These are phyloP conservation scores for Clarireedia homoeocarpa DNA, from an alignment of 2,329 filamentous ascomycete genomes.

Conservation along the genomic window DNA sequence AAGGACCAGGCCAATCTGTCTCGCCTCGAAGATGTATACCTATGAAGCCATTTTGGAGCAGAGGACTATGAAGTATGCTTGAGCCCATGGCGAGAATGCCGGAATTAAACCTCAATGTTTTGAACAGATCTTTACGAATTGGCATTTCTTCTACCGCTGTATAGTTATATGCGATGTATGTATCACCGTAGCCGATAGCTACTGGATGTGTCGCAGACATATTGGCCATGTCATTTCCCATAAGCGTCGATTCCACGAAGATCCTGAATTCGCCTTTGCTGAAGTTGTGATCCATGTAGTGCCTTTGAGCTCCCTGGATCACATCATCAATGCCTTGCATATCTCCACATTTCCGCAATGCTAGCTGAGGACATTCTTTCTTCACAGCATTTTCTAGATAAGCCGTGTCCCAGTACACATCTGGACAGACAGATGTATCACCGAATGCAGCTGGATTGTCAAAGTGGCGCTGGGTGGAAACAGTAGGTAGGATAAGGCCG, in stretches of 20 bases:
- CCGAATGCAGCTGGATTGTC: conserved; percentile 7
- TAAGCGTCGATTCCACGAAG: background rate
- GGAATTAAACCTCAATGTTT: conserved; percentile 15
- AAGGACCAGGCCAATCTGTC: conserved; percentile 17
- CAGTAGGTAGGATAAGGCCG: conserved; percentile 18
- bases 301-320: background rate
- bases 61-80: conserved; percentile 9
- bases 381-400: conserved; percentile 6
- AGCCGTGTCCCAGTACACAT: conserved; percentile 15
- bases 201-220: conserved; percentile 12
- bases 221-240: background rate
- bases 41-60: conserved; percentile 16
- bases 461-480: conserved; percentile 7
- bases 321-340: conserved; percentile 11
- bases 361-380: conserved; percentile 14
- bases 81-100: conserved; percentile 12
- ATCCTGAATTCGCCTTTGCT: conserved; percentile 10
- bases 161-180: conserved; percentile 19
- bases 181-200: conserved; percentile 17
- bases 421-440: conserved; percentile 8
- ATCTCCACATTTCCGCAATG: conserved; percentile 15
- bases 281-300: conserved; percentile 7
- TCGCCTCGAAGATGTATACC: conserved; percentile 22
- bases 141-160: conserved; percentile 13
- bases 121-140: conserved; percentile 19